Base-by-base conservation (phyloP, 371 early-diverging fungal species). In the Circinella minor region DNA sequence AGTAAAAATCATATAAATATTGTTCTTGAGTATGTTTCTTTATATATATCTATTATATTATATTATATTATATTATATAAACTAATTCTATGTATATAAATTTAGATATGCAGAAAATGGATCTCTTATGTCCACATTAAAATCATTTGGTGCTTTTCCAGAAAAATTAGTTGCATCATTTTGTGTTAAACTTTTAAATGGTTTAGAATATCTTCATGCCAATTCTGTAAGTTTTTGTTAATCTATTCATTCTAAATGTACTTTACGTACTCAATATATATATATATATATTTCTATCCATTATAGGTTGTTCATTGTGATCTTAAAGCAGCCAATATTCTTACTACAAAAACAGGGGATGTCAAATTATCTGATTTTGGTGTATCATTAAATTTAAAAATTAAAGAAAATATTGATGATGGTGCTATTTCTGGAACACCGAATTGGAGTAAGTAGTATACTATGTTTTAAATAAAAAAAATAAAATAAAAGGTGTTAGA, bases 311-410 rank as follows among this genome's bases (percentile, higher is more conserved):
- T 93, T 4, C 99, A 99, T 79, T 91, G 99, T 67, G 99, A 99
- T 81, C 81, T 99, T 61, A 99, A 99, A 77, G 95, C 95, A 1
- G 96, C 95, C 76, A 98, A 98, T 76, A 95, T 98, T 61, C 76
- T 97, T 70, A 93, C 96, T 0, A 98, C 97, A 14, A 97, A 97
- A 73, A 90, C 94, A 36, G 98, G 97, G 0, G 90, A 91, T 68
- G 95, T 96, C 36, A 98, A 98, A 77, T 79, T 98, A n/a, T 94
- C 98, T 0, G 98, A 98, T 74, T 98, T 98, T 80, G 98, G 98
- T 55, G 96, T 94, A 2, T 92, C 94, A 14, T 80, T 95, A n/a
- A 94, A 95, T 61, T 83, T 94, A 48, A 86, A 92, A 76, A 70
- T 93, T 71, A 76, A 86, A 36, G 70, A 65, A 17, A 86, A 81